phyloP scores from a whole-genome alignment of 495 filamentous ascomycete genomes.

The Penicillium cosmopolitanum region DNA sequence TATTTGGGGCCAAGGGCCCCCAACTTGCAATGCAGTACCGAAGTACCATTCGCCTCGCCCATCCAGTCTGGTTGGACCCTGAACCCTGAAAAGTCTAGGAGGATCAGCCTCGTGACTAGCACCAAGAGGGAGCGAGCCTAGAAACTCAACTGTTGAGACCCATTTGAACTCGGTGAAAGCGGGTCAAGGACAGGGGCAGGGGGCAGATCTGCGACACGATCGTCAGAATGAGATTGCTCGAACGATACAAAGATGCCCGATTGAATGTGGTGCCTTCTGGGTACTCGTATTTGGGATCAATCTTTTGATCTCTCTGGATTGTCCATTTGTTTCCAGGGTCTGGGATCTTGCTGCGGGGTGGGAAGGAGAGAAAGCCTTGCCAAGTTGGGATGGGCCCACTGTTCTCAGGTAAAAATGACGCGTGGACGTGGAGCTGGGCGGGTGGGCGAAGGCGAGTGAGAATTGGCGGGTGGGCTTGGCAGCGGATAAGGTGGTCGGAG shows the following conservation, averaged over 20 bases:
- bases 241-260: neutral
- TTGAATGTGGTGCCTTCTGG: neutral
- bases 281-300: neutral
- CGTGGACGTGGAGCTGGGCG: conserved; percentile 30
- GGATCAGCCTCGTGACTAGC: neutral
- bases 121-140: neutral
- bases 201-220: conserved; percentile 1
- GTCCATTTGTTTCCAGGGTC: neutral
- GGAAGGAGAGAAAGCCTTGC: neutral
- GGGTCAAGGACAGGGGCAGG: conserved; percentile 3
- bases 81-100: conserved; percentile 4
- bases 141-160: neutral
- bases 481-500: neutral
- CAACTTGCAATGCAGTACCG: too few relatives aligned
- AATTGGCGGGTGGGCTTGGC: conserved; percentile 22
- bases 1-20: too few relatives aligned
- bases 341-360: neutral
- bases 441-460: conserved; percentile 19
- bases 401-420: conserved; percentile 18
- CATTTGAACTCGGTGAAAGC: conserved; percentile 4
- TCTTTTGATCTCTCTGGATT: too few relatives aligned
- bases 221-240: neutral
- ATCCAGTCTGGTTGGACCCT: conserved; percentile 1
- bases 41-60: neutral
- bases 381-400: conserved; percentile 5